Conservation (phyloP, 805 yeast genomes). For the Wickerhamiella brachini region DNA sequence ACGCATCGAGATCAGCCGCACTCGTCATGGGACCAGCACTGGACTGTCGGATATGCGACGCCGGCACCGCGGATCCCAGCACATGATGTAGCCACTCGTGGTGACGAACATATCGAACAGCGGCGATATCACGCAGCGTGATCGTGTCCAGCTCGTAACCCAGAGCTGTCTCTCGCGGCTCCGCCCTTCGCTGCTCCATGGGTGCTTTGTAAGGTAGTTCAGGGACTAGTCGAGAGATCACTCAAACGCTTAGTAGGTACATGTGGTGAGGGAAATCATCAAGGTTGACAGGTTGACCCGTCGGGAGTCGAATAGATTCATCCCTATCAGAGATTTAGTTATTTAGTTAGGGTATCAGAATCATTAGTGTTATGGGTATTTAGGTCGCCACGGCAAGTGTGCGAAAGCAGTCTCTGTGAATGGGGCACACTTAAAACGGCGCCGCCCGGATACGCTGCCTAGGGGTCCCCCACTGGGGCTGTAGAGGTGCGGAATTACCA, state of each 20-base stretch:
- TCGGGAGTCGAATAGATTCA: too few relatives aligned
- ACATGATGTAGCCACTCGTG: constrained; percentile 33
- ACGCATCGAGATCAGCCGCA: constrained; percentile 9
- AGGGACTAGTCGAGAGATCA: too few relatives aligned
- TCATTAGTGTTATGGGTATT: background rate
- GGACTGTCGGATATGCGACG: constrained; percentile 17
- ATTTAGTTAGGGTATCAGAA: background rate
- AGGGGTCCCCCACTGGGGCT: background rate
- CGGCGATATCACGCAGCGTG: constrained; percentile 30
- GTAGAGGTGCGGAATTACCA: background rate
- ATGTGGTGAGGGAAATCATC: too few relatives aligned
- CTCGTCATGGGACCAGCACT: constrained; percentile 5
- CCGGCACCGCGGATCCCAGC: constrained; percentile 26
- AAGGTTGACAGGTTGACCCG: too few relatives aligned
- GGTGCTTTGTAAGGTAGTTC: background rate
- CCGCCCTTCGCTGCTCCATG: constrained; percentile 6
- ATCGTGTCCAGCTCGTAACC: constrained; percentile 31
- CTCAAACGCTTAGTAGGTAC: too few relatives aligned
- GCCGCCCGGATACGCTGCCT: background rate
- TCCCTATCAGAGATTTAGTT: too few relatives aligned
- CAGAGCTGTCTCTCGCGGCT: constrained; percentile 16
- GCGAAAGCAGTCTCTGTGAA: background rate
- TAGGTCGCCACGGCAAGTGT: too few relatives aligned
- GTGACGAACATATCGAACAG: constrained; percentile 29
- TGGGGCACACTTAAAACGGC: background rate